Evolutionary conservation across 2,329 filamentous ascomycete genomes (phyloP), one percentile per base, ranked within the genome.

Genomic region (Cladosporium sp.): DNA sequence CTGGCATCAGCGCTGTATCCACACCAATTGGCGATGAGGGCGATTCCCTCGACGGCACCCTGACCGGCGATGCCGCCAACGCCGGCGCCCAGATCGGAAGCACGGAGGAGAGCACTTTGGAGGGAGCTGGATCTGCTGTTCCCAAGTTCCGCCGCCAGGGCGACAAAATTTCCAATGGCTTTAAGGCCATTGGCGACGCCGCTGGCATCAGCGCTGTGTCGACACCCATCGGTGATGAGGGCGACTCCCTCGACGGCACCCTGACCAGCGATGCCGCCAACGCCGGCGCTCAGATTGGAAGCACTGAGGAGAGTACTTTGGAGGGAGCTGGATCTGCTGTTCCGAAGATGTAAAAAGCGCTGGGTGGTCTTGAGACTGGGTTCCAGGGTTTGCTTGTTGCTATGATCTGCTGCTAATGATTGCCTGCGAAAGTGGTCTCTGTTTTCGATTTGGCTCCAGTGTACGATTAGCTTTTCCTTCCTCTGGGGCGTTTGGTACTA

Each of bases 131-230:
- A 32, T 54, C 35, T 3, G 34, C 47, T 2, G 56, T 62, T n/a
- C 60, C 60, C 15, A 56, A 56, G 45, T 35, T 44, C 24, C 42
- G 55, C 19, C 50, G 60, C 20, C 60, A 62, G 37, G 44, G 51
- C 25, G 60, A 62, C 37, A 58, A 62, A 40, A 60, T 62, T 49
- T 53, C 55, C n/a, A 57, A 58, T 17, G 60, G 60, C 22, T 15
- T 42, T 12, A 52, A 58, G n/a, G 52, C 48, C 24, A 45, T 62
- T 36, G 48, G 54, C 20, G 40, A 54, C 34, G 60, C 60, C 6
- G 58, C 56, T 15, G 51, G 56, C 20, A 19, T 49, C 15, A 50
- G 60, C 19, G 42, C 42, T 7, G 22, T 58, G 17, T 57, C 60
- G 20, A 47, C 24, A 7, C 52, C 53, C 3, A 39, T 51, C 24